Conservation (phyloP, 306 rosid species). For the Malus asiatica region DNA sequence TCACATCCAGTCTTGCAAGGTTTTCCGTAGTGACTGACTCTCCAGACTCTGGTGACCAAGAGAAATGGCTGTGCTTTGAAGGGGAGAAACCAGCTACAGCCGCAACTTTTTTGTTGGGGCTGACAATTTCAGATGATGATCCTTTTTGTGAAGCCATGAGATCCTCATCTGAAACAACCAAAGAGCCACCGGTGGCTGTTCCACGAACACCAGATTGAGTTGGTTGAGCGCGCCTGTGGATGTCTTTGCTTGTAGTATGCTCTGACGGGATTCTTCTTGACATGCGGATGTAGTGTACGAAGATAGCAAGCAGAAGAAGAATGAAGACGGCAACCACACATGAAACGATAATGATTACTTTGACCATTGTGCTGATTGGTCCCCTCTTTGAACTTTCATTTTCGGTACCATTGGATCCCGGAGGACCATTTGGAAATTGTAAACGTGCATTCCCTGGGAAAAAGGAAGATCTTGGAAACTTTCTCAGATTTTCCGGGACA, state of each 20-base stretch:
- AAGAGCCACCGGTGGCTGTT: conserved; percentile 45
- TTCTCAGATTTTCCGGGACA: conserved; percentile 73
- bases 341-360: conserved; percentile 81
- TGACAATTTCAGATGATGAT: conserved; percentile 57
- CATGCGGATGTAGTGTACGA: conserved; percentile 66
- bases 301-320: conserved; percentile 71
- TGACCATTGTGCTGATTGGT: conserved; percentile 54
- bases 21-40: conserved; percentile 61
- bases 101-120: conserved; percentile 58
- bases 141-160: conserved; percentile 69
- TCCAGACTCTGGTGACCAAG: conserved; percentile 96
- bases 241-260: conserved; percentile 37
- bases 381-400: conserved; percentile 42
- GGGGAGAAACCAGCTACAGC: conserved; percentile 78
- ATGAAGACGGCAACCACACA: conserved; percentile 72
- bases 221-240: conserved; percentile 32
- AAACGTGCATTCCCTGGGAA: conserved; percentile 73
- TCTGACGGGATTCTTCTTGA: conserved; percentile 51
- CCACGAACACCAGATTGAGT: conserved; percentile 42
- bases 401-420: conserved; percentile 39
- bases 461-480: conserved; percentile 75
- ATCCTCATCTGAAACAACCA: conserved; percentile 85
- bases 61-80: conserved; percentile 62
- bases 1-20: conserved; percentile 66
- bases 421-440: conserved; percentile 44